Evolutionary conservation across 1,284 basidiomycete species (phyloP).

Genomic region (Austropuccinia psidii): DNA sequence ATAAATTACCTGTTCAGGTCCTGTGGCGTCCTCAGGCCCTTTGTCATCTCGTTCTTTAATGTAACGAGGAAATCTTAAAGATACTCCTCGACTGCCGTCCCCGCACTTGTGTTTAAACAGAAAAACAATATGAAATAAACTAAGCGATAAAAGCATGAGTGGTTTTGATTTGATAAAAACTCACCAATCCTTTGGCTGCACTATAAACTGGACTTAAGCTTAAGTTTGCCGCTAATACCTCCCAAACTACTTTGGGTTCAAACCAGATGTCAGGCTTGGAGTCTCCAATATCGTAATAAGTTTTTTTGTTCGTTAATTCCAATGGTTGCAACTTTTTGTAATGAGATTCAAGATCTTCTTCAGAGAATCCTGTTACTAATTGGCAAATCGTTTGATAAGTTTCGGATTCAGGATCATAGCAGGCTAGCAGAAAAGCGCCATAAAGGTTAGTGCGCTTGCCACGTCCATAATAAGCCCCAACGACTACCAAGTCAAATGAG

Average conservation of each 20-base stretch:
- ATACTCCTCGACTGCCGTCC: slow-evolving; percentile 26
- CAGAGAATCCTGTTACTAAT: slow-evolving; percentile 96
- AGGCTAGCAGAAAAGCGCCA: slow-evolving; percentile 88
- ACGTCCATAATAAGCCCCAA: slow-evolving; percentile 94
- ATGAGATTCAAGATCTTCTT: slow-evolving; percentile 76
- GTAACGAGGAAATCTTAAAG: slow-evolving; percentile 47
- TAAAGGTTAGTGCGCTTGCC: slow-evolving; percentile 96
- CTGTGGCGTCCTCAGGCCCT: slow-evolving; percentile 19
- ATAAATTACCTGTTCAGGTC: slow-evolving; percentile 17
- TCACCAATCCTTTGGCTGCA: slow-evolving; percentile 85
- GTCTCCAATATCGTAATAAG: slow-evolving; percentile 39
- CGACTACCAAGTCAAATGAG: slow-evolving; percentile 90
- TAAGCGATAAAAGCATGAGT: background rate
- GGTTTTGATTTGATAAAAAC: too few species aligned
- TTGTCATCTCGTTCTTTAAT: slow-evolving; percentile 34
- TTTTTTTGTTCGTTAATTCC: slow-evolving; percentile 55
- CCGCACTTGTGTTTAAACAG: slow-evolving; percentile 1
- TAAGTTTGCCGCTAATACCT: slow-evolving; percentile 92
- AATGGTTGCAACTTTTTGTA: slow-evolving; percentile 72
- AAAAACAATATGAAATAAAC: background rate
- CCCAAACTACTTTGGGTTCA: slow-evolving; percentile 67
- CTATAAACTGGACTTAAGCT: slow-evolving; percentile 95
- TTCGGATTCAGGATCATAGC: slow-evolving; percentile 83
- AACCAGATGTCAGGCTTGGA: slow-evolving; percentile 45
- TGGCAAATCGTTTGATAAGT: slow-evolving; percentile 96